Conservation (phyloP, 345 rosid species). For the Camelina sativa region DNA sequence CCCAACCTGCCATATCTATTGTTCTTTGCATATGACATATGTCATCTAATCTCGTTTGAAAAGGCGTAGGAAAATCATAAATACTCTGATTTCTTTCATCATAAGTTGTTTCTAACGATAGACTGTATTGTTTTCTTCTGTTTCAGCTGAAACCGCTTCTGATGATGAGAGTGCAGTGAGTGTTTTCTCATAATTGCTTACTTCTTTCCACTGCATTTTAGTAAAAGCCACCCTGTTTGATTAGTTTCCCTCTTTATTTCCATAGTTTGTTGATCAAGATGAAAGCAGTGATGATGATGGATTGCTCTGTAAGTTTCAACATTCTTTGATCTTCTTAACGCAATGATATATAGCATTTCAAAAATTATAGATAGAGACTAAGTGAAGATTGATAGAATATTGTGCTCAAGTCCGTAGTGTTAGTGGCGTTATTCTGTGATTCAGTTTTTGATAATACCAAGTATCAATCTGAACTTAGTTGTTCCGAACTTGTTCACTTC, state of each 20-base stretch:
- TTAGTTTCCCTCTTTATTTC: conserved; percentile 23
- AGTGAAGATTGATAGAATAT: conserved; percentile 1
- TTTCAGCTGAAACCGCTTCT: conserved; percentile 69
- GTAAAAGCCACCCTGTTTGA: not conserved
- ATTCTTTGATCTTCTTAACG: conserved; percentile 23
- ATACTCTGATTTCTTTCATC: not conserved
- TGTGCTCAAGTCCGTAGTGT: not conserved
- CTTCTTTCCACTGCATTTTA: not conserved
- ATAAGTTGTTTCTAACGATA: not conserved
- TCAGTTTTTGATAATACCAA: not conserved
- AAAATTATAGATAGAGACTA: not conserved
- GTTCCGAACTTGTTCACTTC: too few relatives aligned
- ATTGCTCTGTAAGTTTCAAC: conserved; percentile 82
- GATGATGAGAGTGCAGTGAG: conserved; percentile 72
- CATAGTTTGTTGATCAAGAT: conserved; percentile 62
- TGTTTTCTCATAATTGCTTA: conserved; percentile 1
- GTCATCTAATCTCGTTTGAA: conserved; percentile 6
- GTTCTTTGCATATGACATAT: not conserved
- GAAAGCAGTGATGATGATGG: conserved; percentile 91
- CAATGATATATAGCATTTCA: not conserved
- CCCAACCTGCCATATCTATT: not conserved
- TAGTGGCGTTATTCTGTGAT: not conserved
- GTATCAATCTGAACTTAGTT: not conserved
- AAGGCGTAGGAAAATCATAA: not conserved
- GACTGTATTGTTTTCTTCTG: not conserved